Evolutionary conservation across 176 grass and related monocot species (phyloP).

Genomic region (Zoysia japonica): DNA sequence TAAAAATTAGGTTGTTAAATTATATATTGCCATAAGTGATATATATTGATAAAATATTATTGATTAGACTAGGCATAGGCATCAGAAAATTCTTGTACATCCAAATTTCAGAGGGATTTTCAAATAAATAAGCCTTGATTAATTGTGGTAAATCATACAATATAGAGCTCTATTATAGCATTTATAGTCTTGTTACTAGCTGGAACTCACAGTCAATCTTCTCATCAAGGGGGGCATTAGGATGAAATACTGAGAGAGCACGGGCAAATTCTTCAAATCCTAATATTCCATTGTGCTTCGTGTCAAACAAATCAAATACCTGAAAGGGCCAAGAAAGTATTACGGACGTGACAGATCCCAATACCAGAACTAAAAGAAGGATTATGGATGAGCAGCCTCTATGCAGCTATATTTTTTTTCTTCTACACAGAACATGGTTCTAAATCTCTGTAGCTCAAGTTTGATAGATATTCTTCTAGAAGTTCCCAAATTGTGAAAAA

Average conservation of each 20-base stretch:
- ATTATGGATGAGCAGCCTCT: not conserved
- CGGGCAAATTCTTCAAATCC: conserved; percentile 96
- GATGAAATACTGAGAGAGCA: conserved; percentile 95
- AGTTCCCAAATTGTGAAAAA: not conserved
- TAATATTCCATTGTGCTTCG: conserved; percentile 94
- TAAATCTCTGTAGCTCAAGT: conserved; percentile 17
- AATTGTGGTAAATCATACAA: conserved; percentile 1
- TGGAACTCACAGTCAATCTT: conserved; percentile 88
- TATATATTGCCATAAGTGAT: conserved; percentile 2
- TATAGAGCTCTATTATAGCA: conserved; percentile 1
- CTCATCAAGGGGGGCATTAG: conserved; percentile 74
- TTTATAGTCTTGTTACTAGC: conserved; percentile 28
- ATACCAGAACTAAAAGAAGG: not conserved
- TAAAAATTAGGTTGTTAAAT: conserved; percentile 11
- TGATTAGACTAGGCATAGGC: not conserved
- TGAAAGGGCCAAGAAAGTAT: conserved; percentile 39
- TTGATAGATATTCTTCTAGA: not conserved
- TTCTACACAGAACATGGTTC: conserved; percentile 17
- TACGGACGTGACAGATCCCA: not conserved
- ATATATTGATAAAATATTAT: conserved; percentile 8
- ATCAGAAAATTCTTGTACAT: not conserved
- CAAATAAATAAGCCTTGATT: conserved; percentile 13
- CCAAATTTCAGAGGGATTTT: not conserved
- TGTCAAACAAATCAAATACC: conserved; percentile 98
- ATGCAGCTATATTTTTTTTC: not conserved